Percentiles rank a stretch among this genome's conserved stretches.
phyloP scores from a whole-genome alignment of 1,284 basidiomycete species.

The Cryptococcus maquisensis region DNA sequence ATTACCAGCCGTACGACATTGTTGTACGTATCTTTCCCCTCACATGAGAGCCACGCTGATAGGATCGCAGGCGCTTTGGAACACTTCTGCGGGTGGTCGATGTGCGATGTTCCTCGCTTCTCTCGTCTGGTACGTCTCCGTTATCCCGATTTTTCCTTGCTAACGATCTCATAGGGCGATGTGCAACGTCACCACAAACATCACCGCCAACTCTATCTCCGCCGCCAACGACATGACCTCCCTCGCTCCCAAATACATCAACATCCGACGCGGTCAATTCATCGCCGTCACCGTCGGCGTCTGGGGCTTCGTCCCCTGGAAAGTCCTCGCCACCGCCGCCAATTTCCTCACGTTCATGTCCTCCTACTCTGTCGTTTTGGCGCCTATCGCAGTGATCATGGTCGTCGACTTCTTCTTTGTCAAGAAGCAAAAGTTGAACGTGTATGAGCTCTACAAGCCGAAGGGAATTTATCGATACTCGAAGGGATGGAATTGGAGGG shows the following conservation, averaged over 20 bases:
- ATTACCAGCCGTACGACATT: conserved; percentile 40
- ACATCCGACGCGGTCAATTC: conserved; percentile 68
- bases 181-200: conserved; percentile 67
- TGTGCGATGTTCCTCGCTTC: conserved; percentile 72
- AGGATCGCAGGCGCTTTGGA: conserved; percentile 60
- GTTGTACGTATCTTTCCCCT: conserved; percentile 53
- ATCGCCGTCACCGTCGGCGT: conserved; percentile 68
- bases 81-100: conserved; percentile 55
- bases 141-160: no score
- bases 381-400: conserved; percentile 38
- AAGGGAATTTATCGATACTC: conserved; percentile 37
- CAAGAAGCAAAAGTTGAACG: conserved; percentile 30
- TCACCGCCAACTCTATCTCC: conserved; percentile 61
- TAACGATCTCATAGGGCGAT: conserved; percentile 42
- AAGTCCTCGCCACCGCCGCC: conserved; percentile 32
- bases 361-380: conserved; percentile 41
- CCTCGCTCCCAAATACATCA: conserved; percentile 56
- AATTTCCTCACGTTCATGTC: conserved; percentile 42
- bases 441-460: conserved; percentile 37
- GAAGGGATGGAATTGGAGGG: conserved; percentile 65
- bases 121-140: conserved; percentile 54
- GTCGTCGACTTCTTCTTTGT: conserved; percentile 36
- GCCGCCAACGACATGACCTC: conserved; percentile 74
- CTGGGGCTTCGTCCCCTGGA: conserved; percentile 52
- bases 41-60: conserved; percentile 17